Percentiles rank a stretch among this genome's conserved stretches.
phyloP scores from a whole-genome alignment of 768 basidiomycete species.

The Tylopilus sp. region DNA sequence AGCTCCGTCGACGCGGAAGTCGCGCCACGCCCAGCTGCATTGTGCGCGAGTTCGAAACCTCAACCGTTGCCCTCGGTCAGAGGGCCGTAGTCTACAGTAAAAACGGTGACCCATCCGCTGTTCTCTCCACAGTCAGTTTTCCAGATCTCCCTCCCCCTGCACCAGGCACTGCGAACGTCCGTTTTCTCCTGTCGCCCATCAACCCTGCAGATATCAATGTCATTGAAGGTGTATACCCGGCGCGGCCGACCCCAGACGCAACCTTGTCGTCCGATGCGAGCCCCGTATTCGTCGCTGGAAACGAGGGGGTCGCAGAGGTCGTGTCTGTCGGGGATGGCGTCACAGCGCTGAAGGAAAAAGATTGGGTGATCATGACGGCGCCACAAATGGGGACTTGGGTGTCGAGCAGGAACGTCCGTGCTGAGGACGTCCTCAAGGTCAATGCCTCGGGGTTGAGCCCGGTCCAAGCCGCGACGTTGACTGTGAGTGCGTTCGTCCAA shows the following conservation, averaged over 20 bases:
- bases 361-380: conserved; percentile 73
- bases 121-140: conserved; percentile 52
- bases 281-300: conserved; percentile 62
- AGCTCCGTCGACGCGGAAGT: background rate
- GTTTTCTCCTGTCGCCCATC: conserved; percentile 67
- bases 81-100: conserved; percentile 65
- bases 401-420: conserved; percentile 48
- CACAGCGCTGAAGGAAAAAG: conserved; percentile 44
- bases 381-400: conserved; percentile 78
- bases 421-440: conserved; percentile 59
- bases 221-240: conserved; percentile 79
- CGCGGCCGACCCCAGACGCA: conserved; percentile 45
- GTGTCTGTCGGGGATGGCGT: conserved; percentile 57
- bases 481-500: conserved; percentile 42
- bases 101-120: conserved; percentile 60
- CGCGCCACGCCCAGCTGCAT: background rate
- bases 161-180: conserved; percentile 59
- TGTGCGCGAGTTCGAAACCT: conserved; percentile 29
- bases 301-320: conserved; percentile 73
- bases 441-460: conserved; percentile 49
- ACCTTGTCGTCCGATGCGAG: conserved; percentile 33
- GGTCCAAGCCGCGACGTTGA: conserved; percentile 72
- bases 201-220: conserved; percentile 84
- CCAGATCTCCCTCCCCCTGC: conserved; percentile 50
- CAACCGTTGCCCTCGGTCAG: conserved; percentile 34